Percentiles rank a stretch among this genome's conserved stretches.
Conservation (phyloP, 2,329 filamentous ascomycete genomes). For the Phialophora verrucosa region DNA sequence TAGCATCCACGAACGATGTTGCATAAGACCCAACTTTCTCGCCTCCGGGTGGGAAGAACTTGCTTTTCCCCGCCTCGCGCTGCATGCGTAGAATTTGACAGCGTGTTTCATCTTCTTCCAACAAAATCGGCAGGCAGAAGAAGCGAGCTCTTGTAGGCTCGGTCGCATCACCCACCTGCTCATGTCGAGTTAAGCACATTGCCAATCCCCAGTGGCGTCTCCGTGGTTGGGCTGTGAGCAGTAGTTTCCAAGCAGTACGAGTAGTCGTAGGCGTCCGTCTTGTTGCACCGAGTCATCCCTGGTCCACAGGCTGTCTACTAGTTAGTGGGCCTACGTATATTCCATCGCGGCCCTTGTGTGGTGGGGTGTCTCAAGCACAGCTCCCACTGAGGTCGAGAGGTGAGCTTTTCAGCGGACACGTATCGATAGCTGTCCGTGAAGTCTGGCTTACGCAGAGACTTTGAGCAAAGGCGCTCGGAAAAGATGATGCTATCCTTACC, state of each 20-base stretch:
- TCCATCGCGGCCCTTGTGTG: not conserved
- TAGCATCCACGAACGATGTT: constrained; percentile 8
- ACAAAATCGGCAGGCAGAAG: not conserved
- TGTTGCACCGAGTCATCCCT: constrained; percentile 27
- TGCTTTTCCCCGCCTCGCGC: constrained; percentile 31
- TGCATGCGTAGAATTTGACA: constrained; percentile 15
- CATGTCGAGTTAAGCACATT: not conserved
- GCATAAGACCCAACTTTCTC: constrained; percentile 18
- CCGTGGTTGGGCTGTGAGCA: not conserved
- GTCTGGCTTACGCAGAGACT: not conserved
- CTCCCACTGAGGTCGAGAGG: not conserved
- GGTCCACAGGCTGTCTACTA: constrained; percentile 12
- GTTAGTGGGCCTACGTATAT: not conserved
- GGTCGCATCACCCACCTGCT: not conserved
- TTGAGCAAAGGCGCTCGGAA: not conserved
- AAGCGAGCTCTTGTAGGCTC: constrained; percentile 4
- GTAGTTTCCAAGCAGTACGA: not conserved
- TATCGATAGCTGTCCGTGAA: constrained; percentile 3
- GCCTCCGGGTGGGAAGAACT: constrained; percentile 24
- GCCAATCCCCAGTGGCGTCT: not conserved
- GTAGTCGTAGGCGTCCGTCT: constrained; percentile 7
- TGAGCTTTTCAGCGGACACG: not conserved
- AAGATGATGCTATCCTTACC: not conserved
- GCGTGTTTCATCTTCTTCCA: constrained; percentile 34
- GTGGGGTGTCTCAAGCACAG: not conserved